These are phyloP conservation scores for Rhizophlyctis rosea DNA, from an alignment of 192 early-diverging fungal genomes.

Conservation along the genomic window DNA sequence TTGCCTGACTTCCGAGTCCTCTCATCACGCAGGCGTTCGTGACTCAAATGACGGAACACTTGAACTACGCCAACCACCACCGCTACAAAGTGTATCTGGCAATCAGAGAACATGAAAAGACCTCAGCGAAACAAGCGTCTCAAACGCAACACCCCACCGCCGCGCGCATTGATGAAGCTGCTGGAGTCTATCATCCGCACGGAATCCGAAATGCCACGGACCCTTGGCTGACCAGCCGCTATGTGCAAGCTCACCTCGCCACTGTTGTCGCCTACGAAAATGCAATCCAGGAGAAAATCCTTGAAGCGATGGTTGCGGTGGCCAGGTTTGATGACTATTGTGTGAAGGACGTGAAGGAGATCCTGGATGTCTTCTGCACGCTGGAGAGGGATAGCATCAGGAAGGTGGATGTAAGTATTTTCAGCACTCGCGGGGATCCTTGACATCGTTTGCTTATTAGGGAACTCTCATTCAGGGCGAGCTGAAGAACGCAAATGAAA, in stretches of 20 bases:
- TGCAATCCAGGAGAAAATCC: conserved; percentile 3
- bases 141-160: neutral
- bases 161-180: neutral
- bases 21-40: neutral
- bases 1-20: neutral
- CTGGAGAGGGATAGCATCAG: neutral
- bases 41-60: neutral
- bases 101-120: neutral
- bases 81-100: neutral
- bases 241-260: conserved; percentile 1
- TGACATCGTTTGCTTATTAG: conserved; percentile 1
- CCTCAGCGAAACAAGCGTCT: neutral
- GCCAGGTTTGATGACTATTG: conserved; percentile 2
- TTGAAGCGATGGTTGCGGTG: neutral
- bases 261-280: conserved; percentile 10
- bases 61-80: neutral
- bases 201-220: neutral
- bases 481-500: too few relatives aligned
- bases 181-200: neutral
- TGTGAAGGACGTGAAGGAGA: neutral
- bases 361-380: neutral
- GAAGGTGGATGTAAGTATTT: neutral
- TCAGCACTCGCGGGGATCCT: neutral
- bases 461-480: conserved; percentile 1
- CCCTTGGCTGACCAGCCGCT: conserved; percentile 1